phyloP scores from a whole-genome alignment of 306 rosid species.

The Quercus glauca region DNA sequence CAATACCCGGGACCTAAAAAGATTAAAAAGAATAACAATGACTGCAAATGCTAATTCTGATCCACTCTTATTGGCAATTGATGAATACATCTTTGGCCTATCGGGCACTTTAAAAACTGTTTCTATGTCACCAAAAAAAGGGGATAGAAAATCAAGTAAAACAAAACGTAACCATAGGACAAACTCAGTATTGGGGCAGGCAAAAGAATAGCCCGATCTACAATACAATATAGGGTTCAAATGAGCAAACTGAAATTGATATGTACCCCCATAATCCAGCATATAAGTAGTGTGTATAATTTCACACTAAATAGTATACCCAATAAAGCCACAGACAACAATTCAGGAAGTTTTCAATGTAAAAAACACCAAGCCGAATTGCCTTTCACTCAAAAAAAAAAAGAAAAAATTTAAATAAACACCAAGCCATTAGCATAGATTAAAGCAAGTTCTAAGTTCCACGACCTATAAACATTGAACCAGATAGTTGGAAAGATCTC shows the following conservation, averaged over 20 bases:
- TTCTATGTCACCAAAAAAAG: neutral
- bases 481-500: conserved; percentile 13
- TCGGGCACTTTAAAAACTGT: too few species aligned
- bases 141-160: neutral
- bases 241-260: neutral
- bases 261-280: conserved; percentile 20
- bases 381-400: too few species aligned
- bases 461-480: conserved; percentile 26
- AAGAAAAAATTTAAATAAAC: neutral
- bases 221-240: neutral
- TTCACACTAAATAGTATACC: conserved; percentile 21
- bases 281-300: conserved; percentile 14
- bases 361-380: neutral
- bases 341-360: conserved; percentile 7
- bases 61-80: too few species aligned
- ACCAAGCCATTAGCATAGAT: conserved; percentile 9
- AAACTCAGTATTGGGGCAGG: neutral
- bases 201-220: neutral
- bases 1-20: too few species aligned
- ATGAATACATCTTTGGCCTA: too few species aligned
- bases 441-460: conserved; percentile 26
- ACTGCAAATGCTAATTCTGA: too few species aligned
- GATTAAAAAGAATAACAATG: too few species aligned
- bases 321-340: conserved; percentile 32
- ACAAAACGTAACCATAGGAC: neutral